Conservation (phyloP, 2,329 filamentous ascomycete genomes). For the Seiridium cupressi region DNA sequence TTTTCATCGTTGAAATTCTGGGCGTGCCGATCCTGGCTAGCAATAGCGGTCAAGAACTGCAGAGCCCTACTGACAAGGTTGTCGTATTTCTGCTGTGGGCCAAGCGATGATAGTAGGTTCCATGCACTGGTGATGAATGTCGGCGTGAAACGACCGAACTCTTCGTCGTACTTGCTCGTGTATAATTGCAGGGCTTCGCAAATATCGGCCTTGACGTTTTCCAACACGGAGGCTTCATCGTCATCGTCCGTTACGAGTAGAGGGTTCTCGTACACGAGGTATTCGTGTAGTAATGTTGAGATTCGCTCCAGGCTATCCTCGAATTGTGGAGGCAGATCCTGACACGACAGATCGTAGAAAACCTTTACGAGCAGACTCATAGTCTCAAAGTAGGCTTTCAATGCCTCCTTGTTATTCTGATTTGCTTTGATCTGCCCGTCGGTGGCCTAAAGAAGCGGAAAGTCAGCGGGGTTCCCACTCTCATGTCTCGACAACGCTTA, state of each 20-base stretch:
- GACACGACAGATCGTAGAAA: constrained; percentile 94
- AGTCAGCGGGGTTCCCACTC: neutral
- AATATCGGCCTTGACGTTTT: constrained; percentile 88
- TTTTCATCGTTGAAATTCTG: constrained; percentile 80
- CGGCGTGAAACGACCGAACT: constrained; percentile 75
- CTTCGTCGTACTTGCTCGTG: constrained; percentile 93
- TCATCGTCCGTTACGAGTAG: constrained; percentile 83
- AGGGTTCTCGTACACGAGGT: constrained; percentile 85
- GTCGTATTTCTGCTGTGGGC: constrained; percentile 89
- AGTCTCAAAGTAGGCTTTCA: constrained; percentile 79
- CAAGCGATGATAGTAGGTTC: constrained; percentile 84
- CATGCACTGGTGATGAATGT: constrained; percentile 89
- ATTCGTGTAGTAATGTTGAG: constrained; percentile 82
- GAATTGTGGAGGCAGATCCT: constrained; percentile 92
- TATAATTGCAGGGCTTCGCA: constrained; percentile 89
- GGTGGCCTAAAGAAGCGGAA: constrained; percentile 47
- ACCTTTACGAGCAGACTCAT: constrained; percentile 89
- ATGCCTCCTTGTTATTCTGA: constrained; percentile 68
- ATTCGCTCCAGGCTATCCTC: constrained; percentile 83
- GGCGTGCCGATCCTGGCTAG: constrained; percentile 74
- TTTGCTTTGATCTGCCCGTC: constrained; percentile 73
- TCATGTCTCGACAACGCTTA: constrained; percentile 35
- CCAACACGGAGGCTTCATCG: constrained; percentile 78
- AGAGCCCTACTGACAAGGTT: constrained; percentile 90
- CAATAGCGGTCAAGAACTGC: constrained; percentile 90